Base-by-base conservation (phyloP, 2,329 filamentous ascomycete genomes). In the Penicillium glabrum region DNA sequence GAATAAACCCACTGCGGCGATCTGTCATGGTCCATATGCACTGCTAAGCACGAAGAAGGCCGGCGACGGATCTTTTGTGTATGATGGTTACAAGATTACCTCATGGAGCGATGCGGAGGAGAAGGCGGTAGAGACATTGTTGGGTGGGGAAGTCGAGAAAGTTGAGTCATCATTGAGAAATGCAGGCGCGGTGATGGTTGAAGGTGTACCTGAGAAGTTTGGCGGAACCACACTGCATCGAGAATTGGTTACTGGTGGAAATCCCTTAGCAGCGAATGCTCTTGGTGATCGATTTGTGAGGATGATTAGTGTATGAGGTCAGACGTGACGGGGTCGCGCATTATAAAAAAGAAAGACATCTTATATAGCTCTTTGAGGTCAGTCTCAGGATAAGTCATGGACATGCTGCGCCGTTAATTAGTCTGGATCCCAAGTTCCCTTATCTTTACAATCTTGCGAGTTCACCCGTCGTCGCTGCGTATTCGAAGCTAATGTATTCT, bases 21-120 rank as follows among this genome's bases (percentile, higher is more conserved):
- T 80, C n/a, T 80, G 78, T 39, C 78, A 81, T 53, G 79, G 79
- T 1, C 77, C 78, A 0, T 79, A 75, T 62, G 79, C 77, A 1
- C 71, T 80, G 37, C 55, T 81, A 14, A 76, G 72, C 5, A 80
- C 77, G 0, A 77, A 75, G 60, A 59, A 64, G 16, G 69, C 63
- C 0, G 73, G 70, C 0, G 66, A 68, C 47, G 68, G 69, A 1
- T 64, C 69, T 29, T 80, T 80, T 49, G 74, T 71, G 24, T 80
- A 80, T 56, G 74, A 77, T 43, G 78, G 76, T 16, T 80, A 80
- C 58, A 73, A 75, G 61, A 72, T 80, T 31, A 80, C 77, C 1
- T 72, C 70, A 37, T 80, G 76, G 72, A 77, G 75, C 43, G 76
- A 80, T 63, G 70, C 67, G 0, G 78, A 80, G 62, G 79, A 80